Evolutionary conservation across 495 filamentous ascomycete species (phyloP).

Genomic region (Stereocaulon alpinum): DNA sequence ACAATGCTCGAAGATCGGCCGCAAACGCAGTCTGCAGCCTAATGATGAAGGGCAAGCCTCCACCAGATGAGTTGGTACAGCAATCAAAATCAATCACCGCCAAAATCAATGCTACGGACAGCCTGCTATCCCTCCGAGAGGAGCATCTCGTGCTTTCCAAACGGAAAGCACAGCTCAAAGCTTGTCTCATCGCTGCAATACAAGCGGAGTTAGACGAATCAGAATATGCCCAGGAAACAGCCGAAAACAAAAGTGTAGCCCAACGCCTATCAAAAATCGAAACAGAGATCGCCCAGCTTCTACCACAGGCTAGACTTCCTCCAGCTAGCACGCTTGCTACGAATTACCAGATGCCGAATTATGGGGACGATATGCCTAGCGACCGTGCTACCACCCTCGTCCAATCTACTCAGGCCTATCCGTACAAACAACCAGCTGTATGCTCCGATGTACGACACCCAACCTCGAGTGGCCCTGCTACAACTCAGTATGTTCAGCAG

Average conservation of each 20-base stretch:
- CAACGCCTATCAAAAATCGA: slow-evolving; percentile 16
- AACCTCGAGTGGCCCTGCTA: slow-evolving; percentile 2
- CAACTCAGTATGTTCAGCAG: slow-evolving; percentile 23
- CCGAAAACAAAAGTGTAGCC: slow-evolving; percentile 7
- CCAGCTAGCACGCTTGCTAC: neutral
- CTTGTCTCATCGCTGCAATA: slow-evolving; percentile 16
- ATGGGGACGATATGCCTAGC: neutral
- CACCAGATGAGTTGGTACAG: slow-evolving; percentile 10
- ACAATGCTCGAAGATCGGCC: slow-evolving; percentile 14
- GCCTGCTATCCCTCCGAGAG: slow-evolving; percentile 15
- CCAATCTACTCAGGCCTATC: slow-evolving; percentile 18
- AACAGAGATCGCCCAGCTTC: slow-evolving; percentile 9
- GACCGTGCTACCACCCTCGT: slow-evolving; percentile 17
- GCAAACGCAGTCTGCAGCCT: slow-evolving; percentile 14
- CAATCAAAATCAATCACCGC: slow-evolving; percentile 14
- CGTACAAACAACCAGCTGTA: neutral
- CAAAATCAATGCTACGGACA: slow-evolving; percentile 22
- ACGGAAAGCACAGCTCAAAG: slow-evolving; percentile 14
- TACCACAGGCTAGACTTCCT: slow-evolving; percentile 13
- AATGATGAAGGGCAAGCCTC: slow-evolving; percentile 11
- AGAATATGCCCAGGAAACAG: slow-evolving; percentile 12
- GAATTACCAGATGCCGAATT: neutral
- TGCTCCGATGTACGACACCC: neutral
- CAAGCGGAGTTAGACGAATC: slow-evolving; percentile 6
- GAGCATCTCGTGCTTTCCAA: slow-evolving; percentile 14